Evolutionary conservation across 805 yeast genomes (phyloP), one percentile per base, ranked within the genome.

Genomic region (Lipomyces orientalis): DNA sequence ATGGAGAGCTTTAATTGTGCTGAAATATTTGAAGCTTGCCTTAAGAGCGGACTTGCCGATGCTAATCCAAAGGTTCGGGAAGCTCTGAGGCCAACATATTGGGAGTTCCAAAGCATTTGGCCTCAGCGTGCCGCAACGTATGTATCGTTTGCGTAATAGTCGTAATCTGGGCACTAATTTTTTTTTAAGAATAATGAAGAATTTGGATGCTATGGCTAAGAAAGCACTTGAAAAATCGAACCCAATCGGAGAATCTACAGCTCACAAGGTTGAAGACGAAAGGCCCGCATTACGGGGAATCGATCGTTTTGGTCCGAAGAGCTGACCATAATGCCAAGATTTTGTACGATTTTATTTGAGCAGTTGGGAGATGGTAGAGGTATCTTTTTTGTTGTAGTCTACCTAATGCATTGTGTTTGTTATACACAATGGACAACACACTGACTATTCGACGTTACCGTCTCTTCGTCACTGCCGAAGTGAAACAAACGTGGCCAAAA

Each of bases 61-160:
- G 91, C 97, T 0, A 89, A 90, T 66, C 91, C 93, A 0, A 80
- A 85, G 0, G 97, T 91, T 0, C 83, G 98, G 71, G 96, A 88
- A 73, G 80, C 86, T 0, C 90, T 89, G 81, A 84, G 97, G 75
- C 80, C 82, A 2, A 82, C 92, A 0, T 94, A 84, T 74, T 93
- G 97, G 97, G 80, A 85, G 14, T 84, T 86, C 64, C 83, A 83
- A 71, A 81, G 80, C 25, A 74, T 83, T 6, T 89, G 86, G 78
- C 90, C 91, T 0, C 74, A 77, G 0, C 79, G 81, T 14, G 90
- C 88, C 0, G 85, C 83, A 16, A 71, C 69, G 16, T 60, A 58
- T 19, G 68, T 65, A 43, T 56, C 9, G 5, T 4, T 16, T n/a
- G 22, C 6, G 49, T 6, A 43, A 16, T 16, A 14, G 7, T 43